Conservation (phyloP, 2,329 filamentous ascomycete genomes). For the Clonostachys rhizophaga region DNA sequence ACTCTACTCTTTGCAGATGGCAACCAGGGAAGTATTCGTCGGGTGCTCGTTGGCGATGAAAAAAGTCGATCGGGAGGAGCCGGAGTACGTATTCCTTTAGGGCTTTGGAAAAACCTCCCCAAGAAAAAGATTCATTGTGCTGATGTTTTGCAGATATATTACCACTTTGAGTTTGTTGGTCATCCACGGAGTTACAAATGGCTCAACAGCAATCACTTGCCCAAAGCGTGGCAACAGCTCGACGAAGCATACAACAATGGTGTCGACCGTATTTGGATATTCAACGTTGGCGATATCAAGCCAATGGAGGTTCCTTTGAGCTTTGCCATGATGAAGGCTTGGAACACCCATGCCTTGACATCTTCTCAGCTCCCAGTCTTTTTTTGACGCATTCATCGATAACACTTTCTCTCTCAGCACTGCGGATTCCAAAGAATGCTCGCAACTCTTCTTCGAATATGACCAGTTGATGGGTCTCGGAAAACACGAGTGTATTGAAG, state of each 20-base stretch:
- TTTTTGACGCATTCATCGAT: slow-evolving; percentile 37
- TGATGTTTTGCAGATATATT: slow-evolving; percentile 31
- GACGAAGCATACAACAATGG: slow-evolving; percentile 47
- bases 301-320: slow-evolving; percentile 51
- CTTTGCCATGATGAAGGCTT: slow-evolving; percentile 51
- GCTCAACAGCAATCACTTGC: slow-evolving; percentile 50
- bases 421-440: slow-evolving; percentile 33
- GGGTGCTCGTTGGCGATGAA: slow-evolving; percentile 49
- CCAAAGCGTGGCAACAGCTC: slow-evolving; percentile 32
- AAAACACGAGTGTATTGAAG: slow-evolving; percentile 22
- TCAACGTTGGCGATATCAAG: slow-evolving; percentile 63
- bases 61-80: slow-evolving; percentile 50
- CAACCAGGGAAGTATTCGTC: slow-evolving; percentile 53
- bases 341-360: slow-evolving; percentile 29
- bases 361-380: slow-evolving; percentile 35
- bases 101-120: neutral
- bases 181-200: slow-evolving; percentile 28
- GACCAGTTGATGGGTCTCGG: slow-evolving; percentile 23
- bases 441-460: slow-evolving; percentile 42
- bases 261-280: slow-evolving; percentile 57
- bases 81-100: slow-evolving; percentile 27
- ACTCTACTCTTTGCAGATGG: slow-evolving; percentile 58
- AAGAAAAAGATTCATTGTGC: neutral
- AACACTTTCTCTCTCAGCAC: slow-evolving; percentile 43
- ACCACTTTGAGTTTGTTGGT: slow-evolving; percentile 34